phyloP scores from a whole-genome alignment of 768 basidiomycete species.

The Naematelia aurantialba region DNA sequence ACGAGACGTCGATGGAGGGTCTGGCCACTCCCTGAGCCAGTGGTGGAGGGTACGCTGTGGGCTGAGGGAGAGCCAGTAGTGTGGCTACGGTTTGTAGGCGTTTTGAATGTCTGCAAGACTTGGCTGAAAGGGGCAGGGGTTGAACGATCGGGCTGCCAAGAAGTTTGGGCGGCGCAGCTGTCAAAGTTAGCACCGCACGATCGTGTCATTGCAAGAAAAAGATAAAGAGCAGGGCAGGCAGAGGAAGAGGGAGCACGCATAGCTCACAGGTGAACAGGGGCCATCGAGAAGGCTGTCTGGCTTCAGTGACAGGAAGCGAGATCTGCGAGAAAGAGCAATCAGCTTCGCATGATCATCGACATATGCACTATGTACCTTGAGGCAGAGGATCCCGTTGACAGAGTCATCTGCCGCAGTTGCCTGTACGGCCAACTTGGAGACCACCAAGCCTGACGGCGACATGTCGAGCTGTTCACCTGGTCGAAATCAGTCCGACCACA shows the following conservation, averaged over 20 bases:
- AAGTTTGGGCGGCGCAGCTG: background rate
- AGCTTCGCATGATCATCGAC: background rate
- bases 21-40: constrained; percentile 1
- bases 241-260: no score
- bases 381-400: constrained; percentile 28
- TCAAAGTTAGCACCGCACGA: no score
- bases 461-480: constrained; percentile 14
- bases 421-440: constrained; percentile 30
- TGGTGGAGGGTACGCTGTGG: constrained; percentile 13
- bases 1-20: constrained; percentile 28
- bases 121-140: constrained; percentile 17
- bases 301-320: constrained; percentile 14
- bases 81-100: constrained; percentile 16
- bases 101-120: background rate
- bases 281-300: constrained; percentile 15
- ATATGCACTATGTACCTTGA: constrained; percentile 18
- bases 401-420: constrained; percentile 23
- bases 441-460: constrained; percentile 25
- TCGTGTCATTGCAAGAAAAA: no score
- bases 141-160: constrained; percentile 16
- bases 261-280: constrained; percentile 14
- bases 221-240: no score
- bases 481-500: constrained; percentile 23
- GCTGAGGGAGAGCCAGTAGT: constrained; percentile 18
- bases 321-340: constrained; percentile 6